Conservation (phyloP, 345 rosid genomes). For the Populus ilicifolia region DNA sequence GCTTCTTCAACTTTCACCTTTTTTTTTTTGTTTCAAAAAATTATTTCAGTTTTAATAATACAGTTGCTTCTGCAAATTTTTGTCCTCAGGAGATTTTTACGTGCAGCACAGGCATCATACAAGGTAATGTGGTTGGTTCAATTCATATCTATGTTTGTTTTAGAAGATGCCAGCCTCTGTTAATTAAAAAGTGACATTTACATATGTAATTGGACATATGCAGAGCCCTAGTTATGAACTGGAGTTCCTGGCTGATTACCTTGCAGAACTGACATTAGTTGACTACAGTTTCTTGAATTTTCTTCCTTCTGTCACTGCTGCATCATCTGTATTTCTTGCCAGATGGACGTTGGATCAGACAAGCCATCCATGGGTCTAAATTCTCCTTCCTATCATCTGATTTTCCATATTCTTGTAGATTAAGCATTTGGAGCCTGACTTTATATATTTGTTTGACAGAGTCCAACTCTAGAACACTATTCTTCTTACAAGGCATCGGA, state of each 20-base stretch:
- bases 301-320: constrained; percentile 80
- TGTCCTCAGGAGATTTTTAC: constrained; percentile 70
- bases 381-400: constrained; percentile 14
- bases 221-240: constrained; percentile 73
- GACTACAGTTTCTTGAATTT: constrained; percentile 59
- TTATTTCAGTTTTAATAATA: constrained; percentile 9
- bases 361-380: constrained; percentile 78
- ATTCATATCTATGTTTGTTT: background rate
- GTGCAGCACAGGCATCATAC: constrained; percentile 78
- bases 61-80: background rate
- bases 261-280: constrained; percentile 69
- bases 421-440: constrained; percentile 7
- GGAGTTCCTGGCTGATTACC: constrained; percentile 73
- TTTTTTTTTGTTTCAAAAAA: background rate
- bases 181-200: constrained; percentile 11
- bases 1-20: constrained; percentile 1
- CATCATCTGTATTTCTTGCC: constrained; percentile 88
- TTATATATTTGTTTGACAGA: constrained; percentile 35
- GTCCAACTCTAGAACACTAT: constrained; percentile 72
- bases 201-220: constrained; percentile 19
- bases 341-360: constrained; percentile 87
- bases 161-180: background rate
- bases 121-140: constrained; percentile 38
- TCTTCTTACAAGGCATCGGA: constrained; percentile 62
- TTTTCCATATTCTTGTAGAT: constrained; percentile 2